phyloP scores from a whole-genome alignment of 148 eudicot genomes.

The Pouteria glomerata region DNA sequence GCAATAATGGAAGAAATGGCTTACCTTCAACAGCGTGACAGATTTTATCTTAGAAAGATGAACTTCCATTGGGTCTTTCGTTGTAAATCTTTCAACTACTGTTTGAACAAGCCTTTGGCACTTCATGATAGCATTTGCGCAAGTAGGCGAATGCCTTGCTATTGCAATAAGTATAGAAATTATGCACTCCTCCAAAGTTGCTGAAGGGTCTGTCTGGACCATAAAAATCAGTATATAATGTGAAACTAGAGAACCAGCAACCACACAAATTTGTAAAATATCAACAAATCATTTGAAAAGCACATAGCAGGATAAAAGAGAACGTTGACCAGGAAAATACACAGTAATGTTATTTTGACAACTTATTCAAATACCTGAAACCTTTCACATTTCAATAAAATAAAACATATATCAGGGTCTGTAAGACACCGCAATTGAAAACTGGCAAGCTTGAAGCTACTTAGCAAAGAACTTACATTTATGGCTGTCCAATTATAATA shows the following conservation, averaged over 20 bases:
- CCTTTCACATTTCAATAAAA: not conserved
- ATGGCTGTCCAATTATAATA: not conserved
- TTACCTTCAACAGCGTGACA: constrained; percentile 69
- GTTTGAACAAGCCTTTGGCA: constrained; percentile 74
- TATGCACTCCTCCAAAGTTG: constrained; percentile 70
- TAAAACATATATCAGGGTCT: not conserved
- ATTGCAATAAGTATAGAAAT: constrained; percentile 68
- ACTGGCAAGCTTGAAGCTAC: not conserved
- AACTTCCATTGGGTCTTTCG: constrained; percentile 40
- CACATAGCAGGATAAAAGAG: not conserved
- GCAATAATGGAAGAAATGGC: constrained; percentile 11
- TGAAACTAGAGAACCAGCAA: not conserved
- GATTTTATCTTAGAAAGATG: constrained; percentile 66
- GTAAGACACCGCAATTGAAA: not conserved
- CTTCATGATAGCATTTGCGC: constrained; percentile 71
- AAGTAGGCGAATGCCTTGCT: constrained; percentile 85
- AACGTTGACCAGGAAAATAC: not conserved
- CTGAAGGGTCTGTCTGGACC: constrained; percentile 56
- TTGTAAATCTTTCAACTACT: constrained; percentile 54
- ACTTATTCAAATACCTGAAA: not conserved
- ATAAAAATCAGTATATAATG: constrained; percentile 1
- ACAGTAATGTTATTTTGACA: not conserved
- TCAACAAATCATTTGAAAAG: not conserved
- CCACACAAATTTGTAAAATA: not conserved
- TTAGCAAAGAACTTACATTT: not conserved